Evolutionary conservation across 495 filamentous ascomycete genomes (phyloP).

Genomic region (Tuber umbilicatum): DNA sequence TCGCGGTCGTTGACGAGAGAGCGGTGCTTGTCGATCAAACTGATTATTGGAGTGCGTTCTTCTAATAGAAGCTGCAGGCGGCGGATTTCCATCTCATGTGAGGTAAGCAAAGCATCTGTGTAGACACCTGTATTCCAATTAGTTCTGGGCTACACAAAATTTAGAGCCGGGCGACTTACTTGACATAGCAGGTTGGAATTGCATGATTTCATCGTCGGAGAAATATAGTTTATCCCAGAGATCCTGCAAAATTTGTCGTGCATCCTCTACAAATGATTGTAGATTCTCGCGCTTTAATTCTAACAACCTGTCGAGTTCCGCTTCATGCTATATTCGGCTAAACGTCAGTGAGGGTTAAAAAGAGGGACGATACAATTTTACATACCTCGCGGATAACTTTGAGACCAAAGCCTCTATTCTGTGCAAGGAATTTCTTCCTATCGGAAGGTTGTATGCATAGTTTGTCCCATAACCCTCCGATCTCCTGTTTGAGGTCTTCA

Average conservation of each 20-base stretch:
- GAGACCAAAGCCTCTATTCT: constrained; percentile 48
- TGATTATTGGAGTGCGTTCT: constrained; percentile 76
- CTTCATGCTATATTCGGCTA: constrained; percentile 55
- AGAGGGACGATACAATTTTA: not conserved
- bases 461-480: constrained; percentile 82
- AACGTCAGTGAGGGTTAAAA: constrained; percentile 9
- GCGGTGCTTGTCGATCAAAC: constrained; percentile 76
- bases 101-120: constrained; percentile 81
- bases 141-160: not conserved
- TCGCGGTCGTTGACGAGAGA: constrained; percentile 80
- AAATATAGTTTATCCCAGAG: constrained; percentile 91
- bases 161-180: constrained; percentile 47
- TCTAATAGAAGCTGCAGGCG: constrained; percentile 76
- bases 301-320: constrained; percentile 75
- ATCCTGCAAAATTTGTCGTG: constrained; percentile 78
- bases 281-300: constrained; percentile 92
- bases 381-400: constrained; percentile 32
- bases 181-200: constrained; percentile 91
- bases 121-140: constrained; percentile 52
- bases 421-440: constrained; percentile 69
- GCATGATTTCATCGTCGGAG: constrained; percentile 95
- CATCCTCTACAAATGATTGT: constrained; percentile 91
- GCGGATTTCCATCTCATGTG: constrained; percentile 81
- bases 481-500: constrained; percentile 63
- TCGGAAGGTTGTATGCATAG: constrained; percentile 75